These are phyloP conservation scores for Phycomyces nitens DNA, from an alignment of 192 early-diverging fungal species.

Conservation along the genomic window DNA sequence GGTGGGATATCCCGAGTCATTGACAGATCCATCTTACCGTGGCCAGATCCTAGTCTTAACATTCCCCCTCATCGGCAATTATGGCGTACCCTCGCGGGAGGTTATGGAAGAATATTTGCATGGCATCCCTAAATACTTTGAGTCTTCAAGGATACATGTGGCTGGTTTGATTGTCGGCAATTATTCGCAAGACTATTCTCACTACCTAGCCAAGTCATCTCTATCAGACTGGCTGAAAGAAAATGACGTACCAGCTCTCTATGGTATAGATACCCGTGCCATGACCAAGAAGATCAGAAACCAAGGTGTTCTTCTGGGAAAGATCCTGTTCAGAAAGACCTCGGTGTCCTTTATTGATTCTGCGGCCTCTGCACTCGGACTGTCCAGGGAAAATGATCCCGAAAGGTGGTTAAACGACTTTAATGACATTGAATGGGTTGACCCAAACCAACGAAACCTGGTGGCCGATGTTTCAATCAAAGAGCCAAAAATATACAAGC, in stretches of 20 bases:
- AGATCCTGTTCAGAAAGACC: conserved; percentile 80
- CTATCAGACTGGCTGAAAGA: conserved; percentile 89
- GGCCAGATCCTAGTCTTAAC: conserved; percentile 98
- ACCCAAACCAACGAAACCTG: conserved; percentile 91
- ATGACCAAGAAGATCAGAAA: conserved; percentile 96
- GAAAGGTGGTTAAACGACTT: conserved; percentile 60
- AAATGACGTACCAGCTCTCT: conserved; percentile 87
- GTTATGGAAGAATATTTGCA: conserved; percentile 80
- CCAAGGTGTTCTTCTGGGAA: conserved; percentile 86
- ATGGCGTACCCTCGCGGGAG: conserved; percentile 91
- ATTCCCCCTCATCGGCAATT: conserved; percentile 97
- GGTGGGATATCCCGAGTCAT: conserved; percentile 98
- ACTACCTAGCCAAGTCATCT: conserved; percentile 86
- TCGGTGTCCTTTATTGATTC: conserved; percentile 37
- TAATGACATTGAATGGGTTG: conserved; percentile 85
- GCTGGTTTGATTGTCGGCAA: conserved; percentile 90
- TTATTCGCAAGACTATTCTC: conserved; percentile 89
- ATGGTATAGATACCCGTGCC: conserved; percentile 94
- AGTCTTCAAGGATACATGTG: conserved; percentile 92
- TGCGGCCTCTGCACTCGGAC: conserved; percentile 41
- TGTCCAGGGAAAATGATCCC: conserved; percentile 17
- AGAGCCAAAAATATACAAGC: conserved; percentile 69
- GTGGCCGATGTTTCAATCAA: conserved; percentile 95
- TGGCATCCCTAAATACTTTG: conserved; percentile 91
- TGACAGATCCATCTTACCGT: conserved; percentile 97